A percentile compares a stretch with the other conserved stretches of the same genome.
phyloP scores from a whole-genome alignment of 352 stramenopile species.

The Bremia lactucae region DNA sequence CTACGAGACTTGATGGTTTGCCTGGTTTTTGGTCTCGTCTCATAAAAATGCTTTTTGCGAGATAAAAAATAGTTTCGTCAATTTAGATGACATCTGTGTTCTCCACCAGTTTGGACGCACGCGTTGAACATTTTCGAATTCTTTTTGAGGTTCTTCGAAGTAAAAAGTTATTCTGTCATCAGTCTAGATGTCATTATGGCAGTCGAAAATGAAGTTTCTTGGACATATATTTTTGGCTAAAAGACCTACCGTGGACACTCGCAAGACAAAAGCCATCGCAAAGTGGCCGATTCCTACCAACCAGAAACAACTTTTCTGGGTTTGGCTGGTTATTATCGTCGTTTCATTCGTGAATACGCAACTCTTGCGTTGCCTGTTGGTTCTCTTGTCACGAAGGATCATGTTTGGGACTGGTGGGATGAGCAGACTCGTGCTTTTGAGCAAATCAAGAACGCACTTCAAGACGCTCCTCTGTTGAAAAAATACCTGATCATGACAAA shows the following conservation, averaged over 20 bases:
- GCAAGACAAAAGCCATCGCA: background rate
- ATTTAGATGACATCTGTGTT: conserved; percentile 5
- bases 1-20: conserved; percentile 1
- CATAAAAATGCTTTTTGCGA: background rate
- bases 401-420: background rate
- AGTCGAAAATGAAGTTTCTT: background rate
- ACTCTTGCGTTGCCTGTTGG: background rate
- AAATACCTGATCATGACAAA: background rate
- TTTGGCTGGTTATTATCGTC: conserved; percentile 3
- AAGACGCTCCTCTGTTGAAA: background rate
- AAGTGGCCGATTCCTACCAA: background rate
- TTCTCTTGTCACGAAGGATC: background rate
- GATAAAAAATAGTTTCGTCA: conserved; percentile 1
- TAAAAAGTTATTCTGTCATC: background rate
- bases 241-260: background rate
- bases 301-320: background rate
- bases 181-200: background rate
- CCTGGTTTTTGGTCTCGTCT: conserved; percentile 1
- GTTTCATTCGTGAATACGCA: conserved; percentile 3
- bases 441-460: background rate
- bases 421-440: background rate
- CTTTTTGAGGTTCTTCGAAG: background rate
- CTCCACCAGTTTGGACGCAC: conserved; percentile 1
- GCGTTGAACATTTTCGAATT: background rate
- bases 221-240: background rate